Evolutionary conservation across 306 rosid species (phyloP).

Genomic region (Prunus mume): DNA sequence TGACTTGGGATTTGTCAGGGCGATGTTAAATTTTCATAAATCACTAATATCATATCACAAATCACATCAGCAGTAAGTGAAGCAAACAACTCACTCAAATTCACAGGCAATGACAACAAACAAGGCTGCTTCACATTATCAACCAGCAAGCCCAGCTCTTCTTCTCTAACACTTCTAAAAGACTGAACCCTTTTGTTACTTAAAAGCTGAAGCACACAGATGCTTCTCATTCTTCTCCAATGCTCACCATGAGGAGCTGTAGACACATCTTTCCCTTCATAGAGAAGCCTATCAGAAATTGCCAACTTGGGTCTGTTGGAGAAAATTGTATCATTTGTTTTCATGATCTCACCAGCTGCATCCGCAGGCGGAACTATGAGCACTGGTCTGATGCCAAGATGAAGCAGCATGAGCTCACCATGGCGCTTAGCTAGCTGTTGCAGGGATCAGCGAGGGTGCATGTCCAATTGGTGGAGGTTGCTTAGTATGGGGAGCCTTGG

Average conservation of each 20-base stretch:
- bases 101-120: not conserved
- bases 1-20: not conserved
- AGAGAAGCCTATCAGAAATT: not conserved
- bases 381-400: not conserved
- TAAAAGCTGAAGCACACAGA: slow-evolving; percentile 7
- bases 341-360: not conserved
- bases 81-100: slow-evolving; percentile 10
- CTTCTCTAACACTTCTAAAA: slow-evolving; percentile 5
- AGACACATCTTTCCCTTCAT: not conserved
- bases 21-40: not conserved
- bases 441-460: not conserved
- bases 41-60: not conserved
- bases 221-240: not conserved
- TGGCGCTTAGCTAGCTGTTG: not conserved
- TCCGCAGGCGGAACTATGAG: not conserved
- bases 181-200: slow-evolving; percentile 14
- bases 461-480: slow-evolving; percentile 24
- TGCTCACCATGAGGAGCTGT: not conserved
- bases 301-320: not conserved
- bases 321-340: not conserved
- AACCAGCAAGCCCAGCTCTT: slow-evolving; percentile 6
- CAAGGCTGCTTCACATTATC: not conserved
- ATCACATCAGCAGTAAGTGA: not conserved
- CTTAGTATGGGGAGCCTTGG: slow-evolving; percentile 18
- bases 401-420: not conserved